Base-by-base conservation (phyloP, 495 filamentous ascomycete species). In the Aspergillus sparsus region DNA sequence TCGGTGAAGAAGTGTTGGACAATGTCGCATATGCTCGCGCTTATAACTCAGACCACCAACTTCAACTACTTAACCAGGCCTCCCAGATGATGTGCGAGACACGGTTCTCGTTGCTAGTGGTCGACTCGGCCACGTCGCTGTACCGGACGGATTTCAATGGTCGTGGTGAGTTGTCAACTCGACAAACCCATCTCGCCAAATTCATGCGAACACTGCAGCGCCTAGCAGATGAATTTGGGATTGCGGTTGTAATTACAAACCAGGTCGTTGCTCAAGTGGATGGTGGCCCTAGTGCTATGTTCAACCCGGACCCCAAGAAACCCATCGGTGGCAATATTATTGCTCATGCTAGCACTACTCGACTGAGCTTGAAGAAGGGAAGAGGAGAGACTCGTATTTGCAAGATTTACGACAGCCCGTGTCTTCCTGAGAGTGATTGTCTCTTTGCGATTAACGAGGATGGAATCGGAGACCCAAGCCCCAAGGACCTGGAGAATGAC, bases 51-150 rank as follows among this genome's bases (percentile, higher is more conserved):
- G 94, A 98, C 60, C 94, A 98, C 71, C 94, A 98, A 71, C 82
- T 98, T 16, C 90, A 95, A 71, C 82, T 98, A 6, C 84, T 98
- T 53, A 96, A 91, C 71, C 93, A 98, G 71, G 94, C 94, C 13
- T 90, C 95, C 7, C 83, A 89, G 51, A 98, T 98, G 94, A 98
- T 98, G 94, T 97, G 92, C 58, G 95, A 98, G 73, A 98, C 94
- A 3, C 88, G 94, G 5, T 98, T 98, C 78, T 96, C 93, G 15
- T 82, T 98, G 5, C 83, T 98, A 39, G 85, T 98, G 47, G 95
- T 98, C 58, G 94, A 98, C 76, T 93, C 89, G 34, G 94, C 94
- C 15, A 98, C 93, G 0, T 89, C 93, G 1, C 82, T 98, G 18
- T 98, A 98, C 72, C 86, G 94, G 49, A 98, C 94, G 2, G 94